Evolutionary conservation across 192 early-diverging fungal genomes (phyloP), one percentile per base, ranked within the genome.

Genomic region (Rhizophagus clarus): DNA sequence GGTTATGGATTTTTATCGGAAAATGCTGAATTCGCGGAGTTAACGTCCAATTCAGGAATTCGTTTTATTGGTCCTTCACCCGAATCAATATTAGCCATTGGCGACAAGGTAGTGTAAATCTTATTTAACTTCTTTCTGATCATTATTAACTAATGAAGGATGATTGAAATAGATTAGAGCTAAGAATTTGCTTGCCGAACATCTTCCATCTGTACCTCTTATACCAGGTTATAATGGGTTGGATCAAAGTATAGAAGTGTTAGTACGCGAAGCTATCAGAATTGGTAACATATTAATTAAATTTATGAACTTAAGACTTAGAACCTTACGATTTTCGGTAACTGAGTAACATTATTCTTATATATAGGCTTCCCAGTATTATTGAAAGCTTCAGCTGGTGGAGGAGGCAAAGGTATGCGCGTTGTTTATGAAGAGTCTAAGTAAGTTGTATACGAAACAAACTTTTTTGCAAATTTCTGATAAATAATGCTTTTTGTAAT

Each of bases 1-100:
- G 85, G 92, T 1, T 98, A 98, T 84, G 97, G 97, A 4, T 98
- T 98, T 85, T 87, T 98, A 76, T 94, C 92, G 14, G 97, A 98
- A 82, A 98, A 97, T 83, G 81, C 89, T 2, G 56, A 82, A 28
- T 97, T 98, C 91, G 95, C 94, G 20, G 80, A 91, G 81, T 88
- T 90, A 29, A 89, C 96, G 28, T 91, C 93, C 26, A 82, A 89
- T 1, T 89, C 88, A 6, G 92, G 93, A 32, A 89, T 95, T 11
- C 86, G 89, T 2, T 95, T 95, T 77, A 93, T 95, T 61, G 93
- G 93, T 3, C 93, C 93, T 15, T 83, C 85, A 0, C 85, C 87
- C 49, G 74, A 84, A 37, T 91, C 92, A 1, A 93, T 95, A 88
- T 89, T 89, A 8, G 87, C 90, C 15, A 93, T 95, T 90, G 93